phyloP scores from a whole-genome alignment of 2,329 filamentous ascomycete genomes.

The Penicillium sclerotigenum region DNA sequence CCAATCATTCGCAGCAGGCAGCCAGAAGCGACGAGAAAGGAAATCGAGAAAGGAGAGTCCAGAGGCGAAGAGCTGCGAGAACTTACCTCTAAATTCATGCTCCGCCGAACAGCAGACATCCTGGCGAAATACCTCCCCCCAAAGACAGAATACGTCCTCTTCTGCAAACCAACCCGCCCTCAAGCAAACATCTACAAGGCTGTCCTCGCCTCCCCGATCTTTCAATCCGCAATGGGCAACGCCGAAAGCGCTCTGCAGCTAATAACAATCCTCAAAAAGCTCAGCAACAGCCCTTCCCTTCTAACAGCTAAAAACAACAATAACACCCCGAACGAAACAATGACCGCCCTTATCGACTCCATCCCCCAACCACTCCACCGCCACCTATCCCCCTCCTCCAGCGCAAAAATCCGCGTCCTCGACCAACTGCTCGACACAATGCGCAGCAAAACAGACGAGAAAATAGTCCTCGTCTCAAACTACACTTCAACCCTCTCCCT shows the following conservation, averaged over 20 bases:
- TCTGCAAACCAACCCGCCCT: slow-evolving; percentile 60
- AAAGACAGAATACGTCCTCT: slow-evolving; percentile 66
- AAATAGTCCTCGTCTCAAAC: slow-evolving; percentile 72
- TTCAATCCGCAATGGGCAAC: slow-evolving; percentile 60
- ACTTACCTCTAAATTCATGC: slow-evolving; percentile 62
- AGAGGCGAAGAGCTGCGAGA: slow-evolving; percentile 59
- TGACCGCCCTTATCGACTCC: slow-evolving; percentile 49
- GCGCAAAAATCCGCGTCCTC: slow-evolving; percentile 65
- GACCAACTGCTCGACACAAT: slow-evolving; percentile 63
- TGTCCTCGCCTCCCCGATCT: slow-evolving; percentile 63
- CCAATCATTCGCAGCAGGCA: slow-evolving; percentile 64
- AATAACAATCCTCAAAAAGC: slow-evolving; percentile 70
- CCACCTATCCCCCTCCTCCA: slow-evolving; percentile 55
- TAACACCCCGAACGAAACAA: slow-evolving; percentile 48
- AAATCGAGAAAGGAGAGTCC: slow-evolving; percentile 62
- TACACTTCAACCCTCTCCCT: slow-evolving; percentile 71
- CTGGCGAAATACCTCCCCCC: slow-evolving; percentile 63
- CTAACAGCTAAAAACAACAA: slow-evolving; percentile 53
- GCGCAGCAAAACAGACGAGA: slow-evolving; percentile 61
- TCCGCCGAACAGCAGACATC: slow-evolving; percentile 65
- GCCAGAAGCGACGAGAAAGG: slow-evolving; percentile 58
- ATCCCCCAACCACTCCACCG: slow-evolving; percentile 56
- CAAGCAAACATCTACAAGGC: slow-evolving; percentile 61
- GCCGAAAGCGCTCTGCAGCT: slow-evolving; percentile 63
- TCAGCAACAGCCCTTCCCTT: slow-evolving; percentile 68